Conservation (phyloP, 805 yeast species). For the Wickerhamiella lipophila region DNA sequence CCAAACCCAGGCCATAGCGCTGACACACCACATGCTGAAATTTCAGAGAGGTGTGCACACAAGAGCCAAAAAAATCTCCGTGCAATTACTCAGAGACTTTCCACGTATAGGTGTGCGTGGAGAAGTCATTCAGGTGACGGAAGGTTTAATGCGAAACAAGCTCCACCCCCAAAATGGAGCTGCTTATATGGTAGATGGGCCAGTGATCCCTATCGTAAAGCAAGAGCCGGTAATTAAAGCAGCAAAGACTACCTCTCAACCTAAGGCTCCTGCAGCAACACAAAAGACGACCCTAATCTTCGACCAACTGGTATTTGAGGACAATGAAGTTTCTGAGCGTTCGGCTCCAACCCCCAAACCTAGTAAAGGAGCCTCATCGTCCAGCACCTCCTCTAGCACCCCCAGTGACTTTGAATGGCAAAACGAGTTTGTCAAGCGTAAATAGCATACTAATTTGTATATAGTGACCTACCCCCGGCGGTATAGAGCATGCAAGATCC, state of each 20-base stretch:
- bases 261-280: not conserved
- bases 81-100: constrained; percentile 63
- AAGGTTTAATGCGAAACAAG: constrained; percentile 71
- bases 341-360: not conserved
- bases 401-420: constrained; percentile 20
- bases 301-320: constrained; percentile 13
- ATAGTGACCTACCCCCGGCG: not conserved
- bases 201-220: constrained; percentile 20
- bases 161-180: constrained; percentile 66
- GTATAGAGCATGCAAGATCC: not conserved
- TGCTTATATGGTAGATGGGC: constrained; percentile 40
- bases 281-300: constrained; percentile 14
- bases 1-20: not conserved
- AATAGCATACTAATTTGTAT: constrained; percentile 4
- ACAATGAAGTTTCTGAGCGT: not conserved
- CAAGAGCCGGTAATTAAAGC: not conserved
- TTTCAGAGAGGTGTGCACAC: constrained; percentile 18
- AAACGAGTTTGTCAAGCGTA: constrained; percentile 17
- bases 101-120: constrained; percentile 56
- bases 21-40: constrained; percentile 5
- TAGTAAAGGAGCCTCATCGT: not conserved
- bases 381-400: not conserved
- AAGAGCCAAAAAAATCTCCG: constrained; percentile 34
- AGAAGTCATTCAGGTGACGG: constrained; percentile 59
- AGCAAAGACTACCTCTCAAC: not conserved